These are phyloP conservation scores for Wickerhamomyces canadensis DNA, from an alignment of 805 yeast genomes.

Conservation along the genomic window DNA sequence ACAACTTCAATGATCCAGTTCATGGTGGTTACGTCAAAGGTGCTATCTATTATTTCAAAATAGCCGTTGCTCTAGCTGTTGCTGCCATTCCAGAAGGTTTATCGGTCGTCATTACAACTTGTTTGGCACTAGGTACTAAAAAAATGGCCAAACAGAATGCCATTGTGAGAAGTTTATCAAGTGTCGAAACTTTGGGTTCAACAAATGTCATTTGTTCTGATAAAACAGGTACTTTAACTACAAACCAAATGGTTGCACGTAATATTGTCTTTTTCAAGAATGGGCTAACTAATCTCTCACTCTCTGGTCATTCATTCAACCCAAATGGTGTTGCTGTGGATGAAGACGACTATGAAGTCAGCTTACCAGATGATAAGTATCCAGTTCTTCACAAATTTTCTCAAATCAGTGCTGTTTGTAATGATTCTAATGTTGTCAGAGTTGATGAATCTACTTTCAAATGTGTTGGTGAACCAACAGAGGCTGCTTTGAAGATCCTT, in stretches of 20 bases:
- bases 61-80: constrained; percentile 44
- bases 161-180: constrained; percentile 40
- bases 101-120: constrained; percentile 48
- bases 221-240: constrained; percentile 45
- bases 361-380: constrained; percentile 27
- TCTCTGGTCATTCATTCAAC: constrained; percentile 32
- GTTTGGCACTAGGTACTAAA: constrained; percentile 42
- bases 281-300: constrained; percentile 28
- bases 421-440: constrained; percentile 28
- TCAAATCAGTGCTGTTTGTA: constrained; percentile 31
- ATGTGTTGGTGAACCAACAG: constrained; percentile 50
- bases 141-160: constrained; percentile 44
- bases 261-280: constrained; percentile 27
- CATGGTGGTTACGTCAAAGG: constrained; percentile 38
- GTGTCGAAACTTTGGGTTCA: constrained; percentile 56
- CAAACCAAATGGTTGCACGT: constrained; percentile 43
- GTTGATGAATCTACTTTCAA: constrained; percentile 27
- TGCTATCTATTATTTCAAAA: constrained; percentile 45
- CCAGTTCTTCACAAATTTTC: constrained; percentile 29
- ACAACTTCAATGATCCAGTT: constrained; percentile 35
- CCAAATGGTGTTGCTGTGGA: constrained; percentile 24
- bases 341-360: constrained; percentile 23
- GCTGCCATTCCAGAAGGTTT: constrained; percentile 52
- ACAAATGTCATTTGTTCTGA: constrained; percentile 43
- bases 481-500: constrained; percentile 45